Evolutionary conservation across 2,329 filamentous ascomycete genomes (phyloP).

Genomic region (Hypoxylon sp.): DNA sequence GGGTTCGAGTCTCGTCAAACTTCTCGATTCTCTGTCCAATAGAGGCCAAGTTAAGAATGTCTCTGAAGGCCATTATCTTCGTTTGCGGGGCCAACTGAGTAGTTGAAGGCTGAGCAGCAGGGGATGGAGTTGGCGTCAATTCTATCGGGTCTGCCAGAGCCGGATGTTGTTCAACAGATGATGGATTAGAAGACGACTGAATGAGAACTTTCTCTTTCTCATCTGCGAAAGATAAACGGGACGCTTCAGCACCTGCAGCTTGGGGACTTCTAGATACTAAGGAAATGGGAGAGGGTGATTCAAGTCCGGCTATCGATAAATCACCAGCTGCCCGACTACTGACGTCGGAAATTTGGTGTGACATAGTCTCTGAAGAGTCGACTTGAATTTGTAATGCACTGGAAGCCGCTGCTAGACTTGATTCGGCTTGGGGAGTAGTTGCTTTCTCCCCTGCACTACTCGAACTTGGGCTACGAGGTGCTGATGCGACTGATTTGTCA

Average conservation of each 20-base stretch:
- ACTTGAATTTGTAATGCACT: conserved; percentile 30
- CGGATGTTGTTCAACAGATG: conserved; percentile 51
- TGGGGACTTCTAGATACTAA: conserved; percentile 42
- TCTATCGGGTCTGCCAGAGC: conserved; percentile 28
- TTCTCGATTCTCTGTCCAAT: conserved; percentile 74
- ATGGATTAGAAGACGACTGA: conserved; percentile 47
- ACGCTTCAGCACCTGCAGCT: conserved; percentile 29
- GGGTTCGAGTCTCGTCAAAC: conserved; percentile 75
- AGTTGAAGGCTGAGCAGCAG: conserved; percentile 17
- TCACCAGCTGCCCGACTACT: conserved; percentile 47
- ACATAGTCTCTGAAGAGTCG: conserved; percentile 37
- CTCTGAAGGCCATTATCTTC: conserved; percentile 70
- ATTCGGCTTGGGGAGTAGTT: conserved; percentile 2
- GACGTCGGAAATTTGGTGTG: conserved; percentile 50
- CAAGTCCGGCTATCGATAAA: conserved; percentile 42
- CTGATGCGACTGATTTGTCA: conserved; percentile 14
- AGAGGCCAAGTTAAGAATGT: conserved; percentile 76
- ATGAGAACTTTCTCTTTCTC: conserved; percentile 50
- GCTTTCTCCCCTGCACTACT: conserved; percentile 2
- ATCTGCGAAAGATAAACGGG: conserved; percentile 53
- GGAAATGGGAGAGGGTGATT: conserved; percentile 57
- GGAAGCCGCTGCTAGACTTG: conserved; percentile 1
- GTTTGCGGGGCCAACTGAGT: conserved; percentile 22
- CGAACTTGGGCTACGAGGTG: conserved; percentile 10
- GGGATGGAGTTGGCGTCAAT: conserved; percentile 1